Conservation (phyloP, 495 filamentous ascomycete genomes). For the Penicillium samsonianum region DNA sequence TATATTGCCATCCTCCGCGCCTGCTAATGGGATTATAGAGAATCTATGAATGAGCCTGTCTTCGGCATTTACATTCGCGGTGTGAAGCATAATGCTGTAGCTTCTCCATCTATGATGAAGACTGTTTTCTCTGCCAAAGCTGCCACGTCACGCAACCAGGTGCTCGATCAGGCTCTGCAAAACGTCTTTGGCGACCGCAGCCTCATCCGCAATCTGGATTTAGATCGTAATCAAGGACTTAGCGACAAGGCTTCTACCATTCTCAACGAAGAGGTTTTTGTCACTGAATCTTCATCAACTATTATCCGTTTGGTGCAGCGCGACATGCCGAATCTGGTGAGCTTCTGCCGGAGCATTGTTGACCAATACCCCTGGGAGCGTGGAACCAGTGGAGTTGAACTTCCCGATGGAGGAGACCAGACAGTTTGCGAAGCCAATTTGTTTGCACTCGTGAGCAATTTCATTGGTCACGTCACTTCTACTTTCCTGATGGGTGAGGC, state of each 20-base stretch:
- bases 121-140: conserved; percentile 42
- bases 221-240: conserved; percentile 37
- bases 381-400: conserved; percentile 33
- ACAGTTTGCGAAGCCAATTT: conserved; percentile 51
- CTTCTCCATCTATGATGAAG: conserved; percentile 51
- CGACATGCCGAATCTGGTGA: conserved; percentile 54
- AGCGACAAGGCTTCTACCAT: conserved; percentile 35
- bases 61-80: conserved; percentile 56
- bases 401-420: conserved; percentile 33
- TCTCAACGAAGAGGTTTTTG: conserved; percentile 47
- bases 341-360: conserved; percentile 57
- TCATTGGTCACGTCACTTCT: conserved; percentile 53
- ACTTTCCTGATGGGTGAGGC: conserved; percentile 55
- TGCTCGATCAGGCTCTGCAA: conserved; percentile 43
- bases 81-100: conserved; percentile 51
- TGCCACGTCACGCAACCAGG: conserved; percentile 28
- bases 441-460: conserved; percentile 55
- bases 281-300: conserved; percentile 38
- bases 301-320: conserved; percentile 42
- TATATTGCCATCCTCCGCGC: conserved; percentile 4
- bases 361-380: conserved; percentile 66
- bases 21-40: conserved; percentile 30
- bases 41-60: conserved; percentile 45
- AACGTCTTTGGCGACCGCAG: conserved; percentile 54
- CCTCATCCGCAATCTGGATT: conserved; percentile 33